These are phyloP conservation scores for Candida schatavii DNA, from an alignment of 805 yeast genomes.

Conservation along the genomic window DNA sequence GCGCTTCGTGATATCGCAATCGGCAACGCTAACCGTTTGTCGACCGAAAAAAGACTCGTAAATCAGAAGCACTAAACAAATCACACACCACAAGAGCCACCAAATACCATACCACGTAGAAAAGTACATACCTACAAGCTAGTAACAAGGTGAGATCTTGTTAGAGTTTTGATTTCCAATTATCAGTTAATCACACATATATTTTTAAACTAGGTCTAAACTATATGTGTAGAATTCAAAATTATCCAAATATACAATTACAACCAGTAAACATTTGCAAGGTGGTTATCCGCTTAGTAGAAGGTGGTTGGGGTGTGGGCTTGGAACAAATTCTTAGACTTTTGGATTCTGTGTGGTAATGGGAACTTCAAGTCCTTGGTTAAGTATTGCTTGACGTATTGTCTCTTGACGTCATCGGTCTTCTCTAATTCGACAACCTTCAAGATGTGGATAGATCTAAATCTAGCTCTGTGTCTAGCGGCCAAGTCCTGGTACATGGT, in stretches of 20 bases:
- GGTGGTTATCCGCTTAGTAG: slow-evolving; percentile 58
- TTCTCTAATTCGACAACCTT: slow-evolving; percentile 98
- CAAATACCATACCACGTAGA: no score
- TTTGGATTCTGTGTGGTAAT: slow-evolving; percentile 98
- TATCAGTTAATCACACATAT: slow-evolving; percentile 3
- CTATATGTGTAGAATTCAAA: slow-evolving; percentile 5
- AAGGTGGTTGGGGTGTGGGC: slow-evolving; percentile 95
- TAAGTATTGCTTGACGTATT: slow-evolving; percentile 96
- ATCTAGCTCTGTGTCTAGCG: slow-evolving; percentile 99
- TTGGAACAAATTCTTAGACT: slow-evolving; percentile 83
- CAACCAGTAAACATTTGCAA: slow-evolving; percentile 5
- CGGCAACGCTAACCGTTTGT: no score
- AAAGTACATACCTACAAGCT: no score
- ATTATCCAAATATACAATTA: slow-evolving; percentile 4
- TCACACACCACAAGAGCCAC: no score
- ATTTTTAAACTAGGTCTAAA: slow-evolving; percentile 5
- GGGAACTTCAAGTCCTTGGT: slow-evolving; percentile 98
- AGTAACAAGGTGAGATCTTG: no score
- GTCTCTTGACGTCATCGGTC: slow-evolving; percentile 98
- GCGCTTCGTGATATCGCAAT: no score
- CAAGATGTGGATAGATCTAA: slow-evolving; percentile 98
- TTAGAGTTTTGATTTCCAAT: background rate
- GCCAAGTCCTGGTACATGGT: slow-evolving; percentile 99
- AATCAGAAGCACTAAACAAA: no score
- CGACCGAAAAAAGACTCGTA: no score